Percentiles rank a stretch among this genome's conserved stretches.
Conservation (phyloP, 179 eudicot genomes). For the Vitellaria paradoxa region DNA sequence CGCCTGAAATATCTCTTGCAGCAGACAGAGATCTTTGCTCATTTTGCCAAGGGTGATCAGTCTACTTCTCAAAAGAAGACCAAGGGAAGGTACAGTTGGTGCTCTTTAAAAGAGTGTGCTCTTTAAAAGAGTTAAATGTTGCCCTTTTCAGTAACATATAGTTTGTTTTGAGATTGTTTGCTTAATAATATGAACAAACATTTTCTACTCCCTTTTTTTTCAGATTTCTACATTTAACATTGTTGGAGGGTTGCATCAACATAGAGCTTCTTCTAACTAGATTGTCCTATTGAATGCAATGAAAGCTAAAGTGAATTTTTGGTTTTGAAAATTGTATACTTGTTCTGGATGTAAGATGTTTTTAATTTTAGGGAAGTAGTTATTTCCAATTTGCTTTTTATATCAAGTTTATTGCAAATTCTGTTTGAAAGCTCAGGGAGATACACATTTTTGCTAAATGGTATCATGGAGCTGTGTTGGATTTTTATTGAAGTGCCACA, state of each 20-base stretch:
- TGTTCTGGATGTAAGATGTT: background rate
- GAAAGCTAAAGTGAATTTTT: background rate
- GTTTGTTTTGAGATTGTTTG: background rate
- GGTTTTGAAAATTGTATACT: background rate
- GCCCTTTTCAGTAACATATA: no score
- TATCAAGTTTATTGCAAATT: background rate
- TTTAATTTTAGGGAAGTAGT: background rate
- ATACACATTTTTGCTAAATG: background rate
- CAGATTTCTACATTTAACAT: no score
- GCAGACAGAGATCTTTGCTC: constrained; percentile 95
- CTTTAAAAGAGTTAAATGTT: background rate
- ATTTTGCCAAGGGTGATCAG: constrained; percentile 91
- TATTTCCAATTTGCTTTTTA: background rate
- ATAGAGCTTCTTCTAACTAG: background rate
- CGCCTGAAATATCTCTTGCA: constrained; percentile 88
- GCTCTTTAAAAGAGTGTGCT: background rate
- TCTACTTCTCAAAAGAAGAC: constrained; percentile 61
- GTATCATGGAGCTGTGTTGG: background rate
- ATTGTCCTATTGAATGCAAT: background rate
- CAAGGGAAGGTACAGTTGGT: constrained; percentile 60
- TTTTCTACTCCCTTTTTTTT: no score
- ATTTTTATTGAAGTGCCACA: background rate
- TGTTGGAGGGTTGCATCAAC: background rate
- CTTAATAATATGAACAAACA: background rate
- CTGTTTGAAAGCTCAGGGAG: background rate